Percentiles rank a stretch among this genome's conserved stretches.
Conservation (phyloP, 805 yeast genomes). For the Myxozyma vanderwaltii region DNA sequence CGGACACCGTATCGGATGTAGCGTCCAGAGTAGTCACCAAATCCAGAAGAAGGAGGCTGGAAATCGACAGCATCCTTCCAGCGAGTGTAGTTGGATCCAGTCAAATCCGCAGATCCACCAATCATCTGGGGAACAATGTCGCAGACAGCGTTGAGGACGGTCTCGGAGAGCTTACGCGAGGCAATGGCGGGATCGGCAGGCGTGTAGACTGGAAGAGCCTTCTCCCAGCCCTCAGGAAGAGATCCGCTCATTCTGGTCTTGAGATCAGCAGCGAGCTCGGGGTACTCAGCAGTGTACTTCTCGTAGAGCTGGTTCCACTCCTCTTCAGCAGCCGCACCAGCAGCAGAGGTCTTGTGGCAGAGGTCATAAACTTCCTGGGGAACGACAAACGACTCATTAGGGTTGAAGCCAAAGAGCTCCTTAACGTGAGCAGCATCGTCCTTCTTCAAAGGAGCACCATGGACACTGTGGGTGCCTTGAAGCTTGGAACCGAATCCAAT, state of each 20-base stretch:
- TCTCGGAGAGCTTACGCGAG: conserved; percentile 90
- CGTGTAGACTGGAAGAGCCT: conserved; percentile 74
- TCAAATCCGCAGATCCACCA: conserved; percentile 98
- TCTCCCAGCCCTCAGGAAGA: conserved; percentile 82
- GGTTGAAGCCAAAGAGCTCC: conserved; percentile 82
- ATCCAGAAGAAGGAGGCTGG: conserved; percentile 79
- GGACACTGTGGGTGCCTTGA: conserved; percentile 88
- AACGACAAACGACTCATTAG: conserved; percentile 74
- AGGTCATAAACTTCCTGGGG: conserved; percentile 79
- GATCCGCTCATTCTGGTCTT: conserved; percentile 73
- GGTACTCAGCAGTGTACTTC: conserved; percentile 67
- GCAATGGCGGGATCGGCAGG: conserved; percentile 82
- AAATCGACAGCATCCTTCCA: conserved; percentile 81
- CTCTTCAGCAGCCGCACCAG: conserved; percentile 67
- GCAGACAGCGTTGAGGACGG: conserved; percentile 63
- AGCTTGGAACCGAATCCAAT: conserved; percentile 90
- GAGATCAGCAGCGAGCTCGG: conserved; percentile 76
- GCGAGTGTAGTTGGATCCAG: conserved; percentile 95
- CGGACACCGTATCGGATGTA: conserved; percentile 97
- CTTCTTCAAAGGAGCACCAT: conserved; percentile 93
- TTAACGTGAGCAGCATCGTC: conserved; percentile 90
- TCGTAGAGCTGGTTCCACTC: conserved; percentile 73
- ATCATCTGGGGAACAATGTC: conserved; percentile 78
- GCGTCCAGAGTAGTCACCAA: conserved; percentile 89
- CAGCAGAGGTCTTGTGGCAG: conserved; percentile 57